Percentiles rank a stretch among this genome's conserved stretches.
Evolutionary conservation across 164 flowering plant species (phyloP).

Genomic region (Berberis vulgaris): DNA sequence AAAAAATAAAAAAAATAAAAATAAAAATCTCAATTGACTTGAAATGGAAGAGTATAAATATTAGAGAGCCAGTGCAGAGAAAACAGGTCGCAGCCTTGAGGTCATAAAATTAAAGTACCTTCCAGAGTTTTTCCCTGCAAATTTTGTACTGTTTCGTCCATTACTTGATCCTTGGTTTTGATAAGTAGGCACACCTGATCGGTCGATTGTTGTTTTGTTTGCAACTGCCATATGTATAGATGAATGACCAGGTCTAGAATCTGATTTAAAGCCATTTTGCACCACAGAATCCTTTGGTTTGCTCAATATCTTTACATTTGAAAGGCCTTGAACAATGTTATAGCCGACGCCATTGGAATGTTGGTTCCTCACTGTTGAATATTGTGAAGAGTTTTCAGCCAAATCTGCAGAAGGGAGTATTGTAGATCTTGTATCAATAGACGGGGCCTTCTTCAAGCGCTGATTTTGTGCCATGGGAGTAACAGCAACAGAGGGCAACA

Average conservation of each 20-base stretch:
- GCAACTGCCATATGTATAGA: constrained; percentile 19
- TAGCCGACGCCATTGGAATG: constrained; percentile 37
- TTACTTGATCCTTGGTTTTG: no score
- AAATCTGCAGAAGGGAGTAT: constrained; percentile 14
- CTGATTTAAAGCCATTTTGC: constrained; percentile 34
- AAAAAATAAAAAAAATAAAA: no score
- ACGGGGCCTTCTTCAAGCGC: constrained; percentile 45
- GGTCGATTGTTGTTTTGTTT: constrained; percentile 27
- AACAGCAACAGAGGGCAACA: constrained; percentile 72
- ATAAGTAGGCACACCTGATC: no score
- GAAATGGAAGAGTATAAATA: no score
- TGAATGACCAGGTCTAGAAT: constrained; percentile 27
- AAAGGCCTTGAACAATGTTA: constrained; percentile 28
- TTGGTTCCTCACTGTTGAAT: constrained; percentile 24
- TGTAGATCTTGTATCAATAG: constrained; percentile 26
- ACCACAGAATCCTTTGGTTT: constrained; percentile 44
- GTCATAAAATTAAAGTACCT: no score
- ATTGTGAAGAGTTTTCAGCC: constrained; percentile 17
- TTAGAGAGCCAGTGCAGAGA: no score
- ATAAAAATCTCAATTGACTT: no score
- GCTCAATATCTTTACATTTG: constrained; percentile 52
- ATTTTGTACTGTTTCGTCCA: no score
- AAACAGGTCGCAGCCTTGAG: no score
- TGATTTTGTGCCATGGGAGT: constrained; percentile 93
- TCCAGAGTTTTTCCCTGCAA: no score